Base-by-base conservation (phyloP, 192 early-diverging fungal genomes). In the Dissophora globulifera region DNA sequence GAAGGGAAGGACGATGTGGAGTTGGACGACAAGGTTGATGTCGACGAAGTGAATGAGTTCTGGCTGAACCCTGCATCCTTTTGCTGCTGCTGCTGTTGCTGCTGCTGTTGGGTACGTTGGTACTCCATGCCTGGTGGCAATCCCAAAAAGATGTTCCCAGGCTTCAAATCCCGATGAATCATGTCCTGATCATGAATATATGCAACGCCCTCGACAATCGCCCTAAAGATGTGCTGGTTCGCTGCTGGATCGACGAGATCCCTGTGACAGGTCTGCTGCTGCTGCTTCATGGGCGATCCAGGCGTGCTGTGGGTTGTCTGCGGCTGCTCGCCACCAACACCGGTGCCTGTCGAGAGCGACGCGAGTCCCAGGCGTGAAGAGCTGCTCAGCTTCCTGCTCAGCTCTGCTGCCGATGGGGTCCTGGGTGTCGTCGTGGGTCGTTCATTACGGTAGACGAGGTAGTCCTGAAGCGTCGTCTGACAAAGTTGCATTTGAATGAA, bases 401-500 rank as follows among this genome's bases (percentile, higher is more conserved):
- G 20, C 3, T 66, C 62, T 1, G 13, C 31, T 15, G 6, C 50
- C 48, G 78, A 84, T 82, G 11, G 70, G 67, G 13, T 20, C n/a
- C n/a, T n/a, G 13, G 49, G 15, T 32, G 45, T 5, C 20, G 67
- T 59, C 19, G 62, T 55, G 2, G 93, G 81, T 25, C 87, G 89
- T 62, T 86, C 79, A 55, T 92, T 87, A 7, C 87, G 81, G 31
- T 84, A 83, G 31, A 60, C 43, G 0, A 93, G 80, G 35, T 88
- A 93, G 75, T 93, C 91, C 30, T 84, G 84, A 22, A 93, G 72
- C 1, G 87, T 90, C 48, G 79, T 89, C 54, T 86, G 85, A 58
- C 96, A 99, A 29, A 99, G 83, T 67, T 99, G 95, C 97, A 99
- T 95, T 64, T 95, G 93, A 50, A 95, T 89, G 75, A 90, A 93